Conservation (phyloP, 2,329 filamentous ascomycete genomes). For the Botrytis elliptica region DNA sequence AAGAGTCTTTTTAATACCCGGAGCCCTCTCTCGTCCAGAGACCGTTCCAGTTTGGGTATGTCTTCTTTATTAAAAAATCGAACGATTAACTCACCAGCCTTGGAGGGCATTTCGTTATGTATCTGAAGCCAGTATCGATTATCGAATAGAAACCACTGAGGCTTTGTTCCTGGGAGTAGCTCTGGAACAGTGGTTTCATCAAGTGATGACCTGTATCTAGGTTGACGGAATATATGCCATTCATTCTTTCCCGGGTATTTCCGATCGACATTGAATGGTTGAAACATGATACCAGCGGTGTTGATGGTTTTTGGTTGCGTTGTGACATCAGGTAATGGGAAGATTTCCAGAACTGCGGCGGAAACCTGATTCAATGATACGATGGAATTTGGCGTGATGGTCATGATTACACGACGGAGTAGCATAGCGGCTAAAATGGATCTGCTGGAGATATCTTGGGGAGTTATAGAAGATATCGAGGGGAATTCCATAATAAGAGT, state of each 20-base stretch:
- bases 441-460: not conserved
- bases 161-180: not conserved
- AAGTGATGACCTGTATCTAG: conserved; percentile 11
- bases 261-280: conserved; percentile 15
- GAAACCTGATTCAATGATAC: conserved; percentile 48
- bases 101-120: not conserved
- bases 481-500: conserved; percentile 34
- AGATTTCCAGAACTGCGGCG: conserved; percentile 22
- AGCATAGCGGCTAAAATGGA: conserved; percentile 43
- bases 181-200: conserved; percentile 38
- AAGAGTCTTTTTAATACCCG: not conserved
- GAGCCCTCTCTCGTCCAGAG: not conserved
- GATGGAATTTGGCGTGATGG: conserved; percentile 49
- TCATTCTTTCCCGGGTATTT: not conserved
- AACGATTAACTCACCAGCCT: not conserved
- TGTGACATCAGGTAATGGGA: not conserved
- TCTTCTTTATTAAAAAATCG: not conserved
- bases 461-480: not conserved
- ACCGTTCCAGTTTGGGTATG: not conserved
- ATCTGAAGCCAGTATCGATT: conserved; percentile 14
- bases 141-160: not conserved
- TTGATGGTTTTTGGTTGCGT: not conserved
- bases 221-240: conserved; percentile 35
- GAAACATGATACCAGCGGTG: conserved; percentile 32
- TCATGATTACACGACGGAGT: conserved; percentile 48